Conservation (phyloP, 192 early-diverging fungal species). For the Coemansia pectinata region DNA sequence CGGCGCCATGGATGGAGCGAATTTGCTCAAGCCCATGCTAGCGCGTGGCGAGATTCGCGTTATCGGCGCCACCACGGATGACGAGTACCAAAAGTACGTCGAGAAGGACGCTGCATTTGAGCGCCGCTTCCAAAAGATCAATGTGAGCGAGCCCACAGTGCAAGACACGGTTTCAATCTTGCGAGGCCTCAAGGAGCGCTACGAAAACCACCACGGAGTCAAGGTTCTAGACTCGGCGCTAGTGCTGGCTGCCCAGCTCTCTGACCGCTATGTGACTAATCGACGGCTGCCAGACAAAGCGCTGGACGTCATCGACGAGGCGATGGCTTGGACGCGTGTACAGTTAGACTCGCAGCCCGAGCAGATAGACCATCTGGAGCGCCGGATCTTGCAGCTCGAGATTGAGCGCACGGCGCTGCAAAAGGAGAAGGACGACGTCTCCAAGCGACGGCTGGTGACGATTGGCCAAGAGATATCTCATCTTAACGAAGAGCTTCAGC, state of each 20-base stretch:
- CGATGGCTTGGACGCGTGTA: constrained; percentile 92
- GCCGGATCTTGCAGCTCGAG: constrained; percentile 89
- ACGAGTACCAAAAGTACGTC: constrained; percentile 93
- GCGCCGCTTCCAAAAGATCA: constrained; percentile 76
- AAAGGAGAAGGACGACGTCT: constrained; percentile 89
- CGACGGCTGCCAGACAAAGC: constrained; percentile 80
- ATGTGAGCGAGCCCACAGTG: constrained; percentile 72
- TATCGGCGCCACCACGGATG: constrained; percentile 95
- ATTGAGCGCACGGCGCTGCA: constrained; percentile 91
- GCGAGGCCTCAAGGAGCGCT: constrained; percentile 76
- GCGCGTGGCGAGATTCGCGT: constrained; percentile 94
- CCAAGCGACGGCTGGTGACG: constrained; percentile 74
- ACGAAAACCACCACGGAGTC: constrained; percentile 79
- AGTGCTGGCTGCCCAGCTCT: constrained; percentile 70
- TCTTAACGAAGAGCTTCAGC: constrained; percentile 84
- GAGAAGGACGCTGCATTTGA: constrained; percentile 86
- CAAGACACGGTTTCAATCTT: constrained; percentile 78
- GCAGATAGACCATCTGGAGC: constrained; percentile 93
- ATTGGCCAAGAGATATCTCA: constrained; percentile 82
- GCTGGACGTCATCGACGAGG: constrained; percentile 91
- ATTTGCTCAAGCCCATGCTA: constrained; percentile 97
- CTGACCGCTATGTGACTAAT: constrained; percentile 77
- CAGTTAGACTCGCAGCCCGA: constrained; percentile 98
- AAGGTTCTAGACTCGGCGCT: constrained; percentile 69
- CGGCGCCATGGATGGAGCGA: constrained; percentile 95